Base-by-base conservation (phyloP, 331 rosid species). In the Quercus tomentella region DNA sequence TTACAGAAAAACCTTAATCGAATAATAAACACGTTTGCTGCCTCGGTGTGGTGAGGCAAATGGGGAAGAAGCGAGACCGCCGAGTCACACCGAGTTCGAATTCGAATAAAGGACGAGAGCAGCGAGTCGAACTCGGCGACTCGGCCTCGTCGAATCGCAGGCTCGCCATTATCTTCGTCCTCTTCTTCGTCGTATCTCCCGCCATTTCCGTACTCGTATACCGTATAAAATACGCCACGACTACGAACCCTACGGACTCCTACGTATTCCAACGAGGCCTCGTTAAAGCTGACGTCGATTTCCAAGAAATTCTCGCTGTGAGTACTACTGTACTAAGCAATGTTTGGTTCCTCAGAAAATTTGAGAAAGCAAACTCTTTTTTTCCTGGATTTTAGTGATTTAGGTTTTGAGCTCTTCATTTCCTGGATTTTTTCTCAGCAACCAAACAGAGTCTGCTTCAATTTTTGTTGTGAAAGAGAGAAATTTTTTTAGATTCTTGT, bases 61-160 rank as follows among this genome's bases (percentile, higher is more conserved):
- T 94, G 98, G 91, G 89, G 73, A 90, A 89, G 89, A 94, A 88
- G 81, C 84, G 92, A 82, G 93, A 89, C 43, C 92, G 89, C 82
- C 89, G 89, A 79, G 77, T 84, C 58, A 74, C 78, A 0, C 41
- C 85, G 79, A 74, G 70, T 81, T 79, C 87, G 23, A 76, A 60
- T 81, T 79, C 87, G 23, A 76, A 60, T 71, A 83, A 37, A 37
- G 82, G 72, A 81, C 80, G 26, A 72, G 82, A 56, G 80, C 55
- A 7, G 74, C 80, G 1, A 3, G 55, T 26, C 21, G 4, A 75
- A 18, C 83, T 33, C 54, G 69, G 16, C 11, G 61, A 54, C 65
- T 85, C 91, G 8, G 67, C 82, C 72, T 79, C 86, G 6, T 70
- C 85, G 2, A 79, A 82, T 72, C 81, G 87, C 57, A 87, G 83